Evolutionary conservation across 2,329 filamentous ascomycete species (phyloP).

Genomic region (Pseudopyricularia javanii): DNA sequence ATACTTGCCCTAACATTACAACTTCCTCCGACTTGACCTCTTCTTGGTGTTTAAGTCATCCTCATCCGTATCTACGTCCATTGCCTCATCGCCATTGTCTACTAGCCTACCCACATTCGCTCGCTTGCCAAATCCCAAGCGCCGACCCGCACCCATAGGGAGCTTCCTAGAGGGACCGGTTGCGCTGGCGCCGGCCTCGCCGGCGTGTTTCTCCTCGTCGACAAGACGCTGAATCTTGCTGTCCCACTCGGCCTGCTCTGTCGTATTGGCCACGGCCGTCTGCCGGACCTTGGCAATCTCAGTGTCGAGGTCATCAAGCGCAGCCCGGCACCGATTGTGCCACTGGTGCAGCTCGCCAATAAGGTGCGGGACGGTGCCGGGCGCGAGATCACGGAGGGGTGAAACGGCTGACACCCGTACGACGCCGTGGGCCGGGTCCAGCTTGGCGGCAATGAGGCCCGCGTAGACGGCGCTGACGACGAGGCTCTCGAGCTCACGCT

Average conservation of each 20-base stretch:
- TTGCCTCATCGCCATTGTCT: constrained; percentile 14
- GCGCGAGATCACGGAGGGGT: constrained; percentile 74
- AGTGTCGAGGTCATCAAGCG: constrained; percentile 61
- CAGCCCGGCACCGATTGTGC: constrained; percentile 64
- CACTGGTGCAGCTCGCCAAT: constrained; percentile 58
- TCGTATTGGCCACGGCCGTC: constrained; percentile 40
- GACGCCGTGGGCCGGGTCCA: constrained; percentile 64
- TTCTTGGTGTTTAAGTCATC: constrained; percentile 31
- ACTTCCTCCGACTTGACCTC: constrained; percentile 39
- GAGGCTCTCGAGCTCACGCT: constrained; percentile 68
- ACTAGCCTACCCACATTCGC: background rate
- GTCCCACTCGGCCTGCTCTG: constrained; percentile 33
- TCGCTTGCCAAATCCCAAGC: constrained; percentile 20
- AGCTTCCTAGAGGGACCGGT: constrained; percentile 7
- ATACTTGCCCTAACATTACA: constrained; percentile 19
- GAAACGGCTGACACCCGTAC: constrained; percentile 73
- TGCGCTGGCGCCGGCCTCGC: constrained; percentile 10
- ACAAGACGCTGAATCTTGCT: constrained; percentile 35
- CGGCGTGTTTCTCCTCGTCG: constrained; percentile 25
- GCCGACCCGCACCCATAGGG: constrained; percentile 8
- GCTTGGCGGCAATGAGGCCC: constrained; percentile 66
- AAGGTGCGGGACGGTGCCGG: constrained; percentile 58
- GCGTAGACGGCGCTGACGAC: constrained; percentile 82
- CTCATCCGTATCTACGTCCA: constrained; percentile 42
- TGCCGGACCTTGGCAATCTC: constrained; percentile 58